These are phyloP conservation scores for Pseudogymnoascus sp. DNA, from an alignment of 2,329 filamentous ascomycete genomes.

Conservation along the genomic window DNA sequence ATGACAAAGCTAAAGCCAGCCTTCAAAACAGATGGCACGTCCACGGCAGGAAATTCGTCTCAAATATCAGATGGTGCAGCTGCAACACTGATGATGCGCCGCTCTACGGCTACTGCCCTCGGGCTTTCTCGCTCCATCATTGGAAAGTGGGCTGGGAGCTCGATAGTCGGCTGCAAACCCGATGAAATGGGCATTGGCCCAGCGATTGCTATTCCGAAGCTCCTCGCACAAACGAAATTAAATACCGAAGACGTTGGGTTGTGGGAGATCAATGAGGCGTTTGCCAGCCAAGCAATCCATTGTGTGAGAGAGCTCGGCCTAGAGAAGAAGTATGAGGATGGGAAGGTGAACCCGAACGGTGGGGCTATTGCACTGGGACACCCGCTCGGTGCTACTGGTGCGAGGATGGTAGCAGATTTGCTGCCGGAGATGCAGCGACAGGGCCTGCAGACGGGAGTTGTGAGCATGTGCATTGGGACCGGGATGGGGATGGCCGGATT, in stretches of 20 bases:
- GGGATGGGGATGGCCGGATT: slow-evolving; percentile 70
- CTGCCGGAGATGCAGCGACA: slow-evolving; percentile 60
- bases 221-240: slow-evolving; percentile 64
- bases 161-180: slow-evolving; percentile 69
- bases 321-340: slow-evolving; percentile 51
- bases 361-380: slow-evolving; percentile 93
- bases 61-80: slow-evolving; percentile 87
- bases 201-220: slow-evolving; percentile 74
- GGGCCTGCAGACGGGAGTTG: slow-evolving; percentile 68
- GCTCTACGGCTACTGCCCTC: slow-evolving; percentile 67
- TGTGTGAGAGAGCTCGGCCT: slow-evolving; percentile 65
- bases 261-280: slow-evolving; percentile 92
- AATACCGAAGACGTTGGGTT: slow-evolving; percentile 62
- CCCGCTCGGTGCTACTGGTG: slow-evolving; percentile 81
- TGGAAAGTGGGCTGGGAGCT: slow-evolving; percentile 72
- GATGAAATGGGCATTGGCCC: slow-evolving; percentile 95
- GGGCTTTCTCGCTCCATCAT: slow-evolving; percentile 64
- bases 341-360: slow-evolving; percentile 81
- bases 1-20: slow-evolving; percentile 77
- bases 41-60: slow-evolving; percentile 77
- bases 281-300: slow-evolving; percentile 60
- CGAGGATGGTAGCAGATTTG: slow-evolving; percentile 62
- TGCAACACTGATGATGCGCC: slow-evolving; percentile 73
- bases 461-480: slow-evolving; percentile 84
- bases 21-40: slow-evolving; percentile 65